Percentiles rank a stretch among this genome's conserved stretches.
phyloP scores from a whole-genome alignment of 108 stramenopile genomes.

The Conticribra guillardii region DNA sequence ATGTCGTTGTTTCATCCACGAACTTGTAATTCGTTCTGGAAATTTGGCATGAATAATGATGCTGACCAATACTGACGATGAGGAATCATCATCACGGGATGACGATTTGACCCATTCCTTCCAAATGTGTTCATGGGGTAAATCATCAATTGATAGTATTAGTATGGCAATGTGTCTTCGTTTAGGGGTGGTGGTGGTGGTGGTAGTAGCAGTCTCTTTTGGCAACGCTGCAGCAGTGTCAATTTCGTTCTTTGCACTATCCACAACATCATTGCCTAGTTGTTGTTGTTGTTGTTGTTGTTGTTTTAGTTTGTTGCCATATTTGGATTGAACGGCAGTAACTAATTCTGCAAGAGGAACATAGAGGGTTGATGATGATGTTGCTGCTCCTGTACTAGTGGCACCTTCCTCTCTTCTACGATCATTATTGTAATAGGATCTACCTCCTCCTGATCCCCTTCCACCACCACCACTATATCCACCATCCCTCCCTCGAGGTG shows the following conservation, averaged over 20 bases:
- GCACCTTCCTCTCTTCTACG: too few relatives aligned
- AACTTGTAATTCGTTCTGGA: conserved; percentile 72
- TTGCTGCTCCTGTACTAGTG: too few relatives aligned
- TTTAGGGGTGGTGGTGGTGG: conserved; percentile 22
- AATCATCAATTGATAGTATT: conserved; percentile 78
- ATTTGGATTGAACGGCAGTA: too few relatives aligned
- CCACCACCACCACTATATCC: neutral
- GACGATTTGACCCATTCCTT: conserved; percentile 64
- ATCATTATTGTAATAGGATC: too few relatives aligned
- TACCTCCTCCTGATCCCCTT: too few relatives aligned
- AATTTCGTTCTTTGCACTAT: too few relatives aligned
- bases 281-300: too few relatives aligned
- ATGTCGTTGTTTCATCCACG: conserved; percentile 73
- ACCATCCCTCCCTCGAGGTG: neutral
- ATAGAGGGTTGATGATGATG: too few relatives aligned
- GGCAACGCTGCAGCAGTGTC: neutral
- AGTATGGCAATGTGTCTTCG: conserved; percentile 66
- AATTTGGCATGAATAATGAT: conserved; percentile 84
- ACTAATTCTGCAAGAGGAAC: too few relatives aligned
- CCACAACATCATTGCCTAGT: too few relatives aligned
- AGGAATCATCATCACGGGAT: neutral
- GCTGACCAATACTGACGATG: conserved; percentile 51
- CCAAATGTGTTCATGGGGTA: conserved; percentile 88
- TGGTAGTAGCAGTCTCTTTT: neutral
- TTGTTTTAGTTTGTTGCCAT: too few relatives aligned